Conservation (phyloP, 306 rosid species). For the Dalbergia cultrata region DNA sequence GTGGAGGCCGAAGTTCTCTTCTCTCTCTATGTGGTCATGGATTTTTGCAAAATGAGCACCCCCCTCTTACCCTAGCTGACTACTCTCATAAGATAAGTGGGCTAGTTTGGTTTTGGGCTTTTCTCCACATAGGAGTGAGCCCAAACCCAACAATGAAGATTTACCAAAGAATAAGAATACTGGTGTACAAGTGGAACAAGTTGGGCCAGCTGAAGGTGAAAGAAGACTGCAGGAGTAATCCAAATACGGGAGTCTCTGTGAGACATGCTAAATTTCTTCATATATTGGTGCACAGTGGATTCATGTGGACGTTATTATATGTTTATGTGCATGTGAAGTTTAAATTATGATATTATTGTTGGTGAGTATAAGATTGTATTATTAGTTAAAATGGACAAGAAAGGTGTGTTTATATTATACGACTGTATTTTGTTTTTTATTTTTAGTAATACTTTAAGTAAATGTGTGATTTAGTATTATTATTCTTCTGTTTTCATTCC, state of each 20-base stretch:
- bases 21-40: no score
- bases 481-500: not conserved
- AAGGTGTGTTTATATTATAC: not conserved
- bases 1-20: no score
- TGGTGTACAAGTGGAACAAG: constrained; percentile 15
- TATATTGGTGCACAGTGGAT: not conserved
- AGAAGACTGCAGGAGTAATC: constrained; percentile 36
- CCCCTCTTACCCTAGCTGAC: no score
- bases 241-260: constrained; percentile 29
- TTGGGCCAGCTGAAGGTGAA: constrained; percentile 31
- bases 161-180: constrained; percentile 34
- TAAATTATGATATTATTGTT: not conserved
- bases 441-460: not conserved
- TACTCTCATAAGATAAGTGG: no score
- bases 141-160: no score
- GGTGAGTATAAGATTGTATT: not conserved
- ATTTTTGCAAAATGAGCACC: no score
- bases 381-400: not conserved
- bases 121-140: no score
- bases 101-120: no score
- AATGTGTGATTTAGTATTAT: not conserved
- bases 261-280: not conserved
- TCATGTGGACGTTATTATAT: not conserved
- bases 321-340: not conserved
- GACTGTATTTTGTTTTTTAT: not conserved